Base-by-base conservation (phyloP, 1,284 basidiomycete genomes). In the Amylostereum areolatum region DNA sequence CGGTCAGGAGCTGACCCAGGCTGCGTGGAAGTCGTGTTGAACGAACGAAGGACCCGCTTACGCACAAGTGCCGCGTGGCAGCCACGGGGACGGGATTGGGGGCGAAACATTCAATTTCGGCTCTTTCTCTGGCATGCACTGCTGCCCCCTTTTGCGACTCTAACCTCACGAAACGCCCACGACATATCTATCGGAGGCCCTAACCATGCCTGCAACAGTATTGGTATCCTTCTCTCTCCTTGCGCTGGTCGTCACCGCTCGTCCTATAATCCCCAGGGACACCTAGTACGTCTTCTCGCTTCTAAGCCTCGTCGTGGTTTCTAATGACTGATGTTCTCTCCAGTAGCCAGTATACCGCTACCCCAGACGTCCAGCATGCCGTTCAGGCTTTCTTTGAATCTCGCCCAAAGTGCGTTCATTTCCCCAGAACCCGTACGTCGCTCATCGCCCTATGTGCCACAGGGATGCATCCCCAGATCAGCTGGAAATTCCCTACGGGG, bases 231-330 rank as follows among this genome's bases (percentile, higher is more conserved):
- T 72, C 50, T 69, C 69, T 37, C 60, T 75, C 31, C 62, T 74
- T 54, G 72, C 66, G 62, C 68, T 77, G 61, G 69, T 74, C 62
- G 73, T 72, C 52, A 65, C 69, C 47, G 62, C 73, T 56, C 70
- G 65, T 51, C 73, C 73, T 39, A 54, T 73, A 43, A 48, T 59
- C 7, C 54, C 62, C n/a, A 52, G 56, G 30, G 56, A 63, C 45
- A 51, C 59, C 61, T 61, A 52, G 47, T 61, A 57, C 29, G 34
- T 41, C 24, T 18, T 31, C 11, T 47, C 48, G 11, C 27, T 34
- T 37, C 30, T 29, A 30, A 46, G n/a, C 27, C 41, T 48, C 43
- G 8, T 18, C 30, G 8, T 30, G 36, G 28, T 33, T 48, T 45
- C 43, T 46, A 33, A 43, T 45, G 36, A 41, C n/a, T 34, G 24